Base-by-base conservation (phyloP, 2,329 filamentous ascomycete species). In the Emmonsiellopsis sp. region DNA sequence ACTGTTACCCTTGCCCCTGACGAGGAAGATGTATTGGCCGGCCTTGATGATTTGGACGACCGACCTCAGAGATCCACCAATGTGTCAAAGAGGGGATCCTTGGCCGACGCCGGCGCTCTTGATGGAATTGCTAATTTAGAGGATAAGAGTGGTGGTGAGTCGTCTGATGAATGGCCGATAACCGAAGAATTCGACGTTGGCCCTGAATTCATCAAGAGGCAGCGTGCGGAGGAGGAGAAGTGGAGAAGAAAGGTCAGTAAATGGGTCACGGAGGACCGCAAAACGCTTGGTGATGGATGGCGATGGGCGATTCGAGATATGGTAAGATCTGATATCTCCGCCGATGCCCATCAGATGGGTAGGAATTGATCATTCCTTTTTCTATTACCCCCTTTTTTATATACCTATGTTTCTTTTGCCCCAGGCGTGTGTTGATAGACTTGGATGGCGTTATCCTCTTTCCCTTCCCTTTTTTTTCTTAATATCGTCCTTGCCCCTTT, bases 101-200 rank as follows among this genome's bases (percentile, higher is more conserved):
- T 42, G 11, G 43, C 27, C 11, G 60, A 61, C 44, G 56, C 59
- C 44, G 62, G 67, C n/a, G 63, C 60, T 14, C 51, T 57, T 21
- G 61, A 60, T 45, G 61, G 63, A 52, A 58, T 56, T 36, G 59
- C 57, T n/a, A 63, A 65, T 42, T 63, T 64, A 14, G 70, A 72
- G 34, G 71, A 73, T 51, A 65, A 63, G 49, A 74, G 70, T 56
- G 70, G 68, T 50, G 71, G 70, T 47, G 73, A 74, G 52, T 71
- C 70, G 6, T 72, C 70, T 54, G 86, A 90, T 62, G 86, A 91
- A 64, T 92, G 88, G 79, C 82, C 88, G 49, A 87, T 96, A 10
- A 89, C 89, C 51, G 93, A 98, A 70, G 93, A 98, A 67, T 98
- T 98, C 63, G 93, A 98, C 66, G 89, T 98, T 53, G 93, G 93